Base-by-base conservation (phyloP, 352 stramenopile species). In the Aphanomyces invadans region DNA sequence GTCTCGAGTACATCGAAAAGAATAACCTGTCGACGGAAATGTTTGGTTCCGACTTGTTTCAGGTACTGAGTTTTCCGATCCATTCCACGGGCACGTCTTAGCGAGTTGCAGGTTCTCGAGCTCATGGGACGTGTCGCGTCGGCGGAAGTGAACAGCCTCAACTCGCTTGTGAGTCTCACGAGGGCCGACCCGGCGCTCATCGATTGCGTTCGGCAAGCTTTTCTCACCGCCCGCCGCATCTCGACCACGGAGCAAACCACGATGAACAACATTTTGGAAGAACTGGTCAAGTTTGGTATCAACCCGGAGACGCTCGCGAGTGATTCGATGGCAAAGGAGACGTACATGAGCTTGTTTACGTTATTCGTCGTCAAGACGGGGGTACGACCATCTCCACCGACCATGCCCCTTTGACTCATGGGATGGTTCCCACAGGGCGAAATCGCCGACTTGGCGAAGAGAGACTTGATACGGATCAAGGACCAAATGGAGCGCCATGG, bases 221-320 rank as follows among this genome's bases (percentile, higher is more conserved):
- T 89, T 55, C 51, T 92, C 21, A 80, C 87, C 42, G 83, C 89
- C 38, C 89, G 89, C 52, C 70, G 68, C 31, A 89, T 92, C 53
- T 87, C 76, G 0, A 78, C 89, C 48, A 72, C 85, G 36, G 61
- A 76, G 21, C 75, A 87, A 62, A 77, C 69, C 3, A 73, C 76
- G 17, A 55, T 74, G 0, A 39, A 62, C 2, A 62, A 64, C 1
- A 76, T 92, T 49, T 69, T 73, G 3, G 60, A 62, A 0, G 81
- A 92, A 56, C 62, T 92, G 4, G 25, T 54, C 12, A 90, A 89
- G 54, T 89, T 90, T 67, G 79, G 76, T 3, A 69, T 86, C 17
- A 69, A 77, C n/a, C 26, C 33, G 17, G 46, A 26, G 0, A 19
- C 0, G 2, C 49, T 74, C 19, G 60, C 68, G 0, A 72, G 74